Evolutionary conservation across 2,329 filamentous ascomycete genomes (phyloP), one percentile per base, ranked within the genome.

Genomic region (Aspergillus fumigatus): DNA sequence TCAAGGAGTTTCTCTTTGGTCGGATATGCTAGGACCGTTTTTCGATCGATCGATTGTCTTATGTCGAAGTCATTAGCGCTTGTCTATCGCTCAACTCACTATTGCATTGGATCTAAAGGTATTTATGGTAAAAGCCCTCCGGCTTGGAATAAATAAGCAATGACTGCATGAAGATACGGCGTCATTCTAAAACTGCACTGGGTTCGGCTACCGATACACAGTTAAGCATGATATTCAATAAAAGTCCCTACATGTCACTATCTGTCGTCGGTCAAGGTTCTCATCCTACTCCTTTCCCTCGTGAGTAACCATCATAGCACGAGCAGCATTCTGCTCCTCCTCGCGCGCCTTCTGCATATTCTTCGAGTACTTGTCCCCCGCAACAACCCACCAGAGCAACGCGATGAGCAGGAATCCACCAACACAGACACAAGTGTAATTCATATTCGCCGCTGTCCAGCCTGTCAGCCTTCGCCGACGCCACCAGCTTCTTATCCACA

Each of bases 1-100:
- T 96, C 47, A 96, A 94, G 70, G 91, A 96, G 56, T 97, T 97
- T 70, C 80, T 97, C 51, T 94, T 96, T 71, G 70, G 70, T 23
- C 65, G 70, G 29, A 63, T 69, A 41, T 71, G 64, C 43, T 72
- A 61, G 56, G 26, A 9, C 19, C 40, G 26, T 38, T 17, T 32
- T 38, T 14, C 32, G 7, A 5, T 38, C 32, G 5, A 38, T 17
- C 32, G 32, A 38, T 7, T 17, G 11, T n/a, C 32, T 38, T 38
- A 35, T 17, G 5, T 38, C 32, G 32, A 17, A 17, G 17, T 38
- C 32, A 38, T 38, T 5, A 7, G 5, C 14, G 17, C 32, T 35
- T 35, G 32, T 35, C 32, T 17, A 38, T 38, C 17, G 17, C 14
- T 38, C 14, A 32, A 38, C 32, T 38, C 51, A 47, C 48, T 47